Conservation (phyloP, 2,329 filamentous ascomycete species). For the Colletotrichum lini region DNA sequence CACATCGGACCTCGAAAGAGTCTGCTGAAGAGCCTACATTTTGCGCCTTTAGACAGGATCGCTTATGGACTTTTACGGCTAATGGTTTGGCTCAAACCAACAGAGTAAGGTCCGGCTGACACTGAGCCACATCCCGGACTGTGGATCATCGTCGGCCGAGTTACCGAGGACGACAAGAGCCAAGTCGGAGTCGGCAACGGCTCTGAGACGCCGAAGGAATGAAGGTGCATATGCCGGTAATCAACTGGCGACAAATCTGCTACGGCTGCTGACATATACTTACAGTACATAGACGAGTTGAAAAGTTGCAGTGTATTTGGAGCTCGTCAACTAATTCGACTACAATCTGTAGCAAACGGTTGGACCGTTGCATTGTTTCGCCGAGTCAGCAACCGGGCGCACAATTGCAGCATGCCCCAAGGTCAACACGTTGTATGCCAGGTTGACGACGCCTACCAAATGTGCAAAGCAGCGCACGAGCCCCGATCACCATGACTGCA, state of each 20-base stretch:
- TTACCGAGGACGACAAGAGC: background rate
- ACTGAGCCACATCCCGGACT: too few species aligned
- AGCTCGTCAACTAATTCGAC: background rate
- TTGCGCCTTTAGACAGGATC: too few species aligned
- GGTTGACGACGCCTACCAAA: background rate
- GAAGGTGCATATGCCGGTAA: background rate
- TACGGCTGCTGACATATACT: background rate
- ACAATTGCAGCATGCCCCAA: background rate
- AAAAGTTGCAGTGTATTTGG: too few species aligned
- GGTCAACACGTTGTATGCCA: background rate
- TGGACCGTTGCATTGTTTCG: background rate
- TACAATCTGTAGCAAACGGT: background rate
- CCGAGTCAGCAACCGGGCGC: background rate
- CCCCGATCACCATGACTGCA: background rate
- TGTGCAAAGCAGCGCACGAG: background rate
- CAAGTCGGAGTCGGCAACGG: background rate
- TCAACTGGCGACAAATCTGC: background rate
- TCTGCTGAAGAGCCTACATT: too few species aligned
- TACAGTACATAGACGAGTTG: too few species aligned
- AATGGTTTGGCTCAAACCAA: background rate
- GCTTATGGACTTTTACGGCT: too few species aligned
- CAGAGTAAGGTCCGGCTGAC: background rate
- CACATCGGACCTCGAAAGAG: too few species aligned
- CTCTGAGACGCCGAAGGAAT: background rate
- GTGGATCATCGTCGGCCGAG: too few species aligned